Base-by-base conservation (phyloP, 73 alveolate species). In the Paramecium octaurelia region DNA sequence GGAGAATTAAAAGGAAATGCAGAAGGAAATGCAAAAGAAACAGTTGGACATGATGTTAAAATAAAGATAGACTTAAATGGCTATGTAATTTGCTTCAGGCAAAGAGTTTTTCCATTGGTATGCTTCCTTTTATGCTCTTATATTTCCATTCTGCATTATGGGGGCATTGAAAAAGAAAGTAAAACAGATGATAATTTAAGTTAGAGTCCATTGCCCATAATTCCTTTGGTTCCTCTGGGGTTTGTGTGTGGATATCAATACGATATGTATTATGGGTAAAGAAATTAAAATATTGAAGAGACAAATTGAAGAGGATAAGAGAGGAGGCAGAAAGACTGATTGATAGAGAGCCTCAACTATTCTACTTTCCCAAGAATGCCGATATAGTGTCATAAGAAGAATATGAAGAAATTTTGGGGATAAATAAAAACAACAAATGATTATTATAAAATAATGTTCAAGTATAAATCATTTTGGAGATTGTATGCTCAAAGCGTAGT, bases 61-160 rank as follows among this genome's bases (percentile, higher is more conserved):
- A 38, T 38, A 73, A 40, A 31, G 87, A 21, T 40, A 73, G 35
- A 38, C 87, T 20, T 38, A 73, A 38, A 36, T 73, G 34, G 87
- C 87, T 36, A 73, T 73, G 31, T 24, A 73, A 73, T 73, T 12
- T 11, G 87, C 87, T 29, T 73, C 87, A 36, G 87, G 87, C 5
- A 73, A 73, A 38, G 87, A 73, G 14, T 73, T 73, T 21, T 73
- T 73, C 9, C 31, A 34, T 36, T 73, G 87, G 87, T 73, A 10
- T 36, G 87, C 87, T 29, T 29, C 87, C 11, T 73, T 73, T 40
- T 73, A 73, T 43, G 27, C 38, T 6, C 18, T 38, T 4, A 54
- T 54, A 54, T 54, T 54, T 18, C 69, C 69, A 54, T 18, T 54
- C 7, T 54, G 87, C 8, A 54, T n/a, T 3, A 18, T 54, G 6